phyloP scores from a whole-genome alignment of 306 rosid genomes.

The Lathyrus oleraceus region DNA sequence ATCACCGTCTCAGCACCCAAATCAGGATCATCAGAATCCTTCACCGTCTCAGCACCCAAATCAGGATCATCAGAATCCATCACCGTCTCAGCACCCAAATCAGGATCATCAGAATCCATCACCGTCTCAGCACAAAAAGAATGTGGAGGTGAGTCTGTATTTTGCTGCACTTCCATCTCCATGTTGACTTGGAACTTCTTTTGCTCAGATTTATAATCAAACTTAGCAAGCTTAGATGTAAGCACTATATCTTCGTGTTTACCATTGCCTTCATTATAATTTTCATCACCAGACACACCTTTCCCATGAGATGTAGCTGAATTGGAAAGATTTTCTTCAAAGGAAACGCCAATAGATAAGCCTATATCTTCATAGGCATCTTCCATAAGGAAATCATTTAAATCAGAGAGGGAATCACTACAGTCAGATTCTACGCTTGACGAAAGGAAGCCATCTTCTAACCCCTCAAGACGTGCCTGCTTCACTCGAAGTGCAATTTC shows the following conservation, averaged over 20 bases:
- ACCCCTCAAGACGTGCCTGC: conserved; percentile 61
- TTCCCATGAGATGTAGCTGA: conserved; percentile 42
- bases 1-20: conserved; percentile 46
- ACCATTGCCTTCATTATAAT: conserved; percentile 29
- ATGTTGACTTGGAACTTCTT: conserved; percentile 36
- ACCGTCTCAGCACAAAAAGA: conserved; percentile 44
- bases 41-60: too few species aligned
- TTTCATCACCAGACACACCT: conserved; percentile 48
- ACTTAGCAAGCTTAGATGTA: conserved; percentile 37
- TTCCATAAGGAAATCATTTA: conserved; percentile 72
- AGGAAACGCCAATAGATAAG: conserved; percentile 41
- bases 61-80: conserved; percentile 28
- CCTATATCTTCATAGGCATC: conserved; percentile 82
- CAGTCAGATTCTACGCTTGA: conserved; percentile 45
- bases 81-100: conserved; percentile 45
- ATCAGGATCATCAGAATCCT: neutral
- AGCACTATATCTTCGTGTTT: conserved; percentile 31
- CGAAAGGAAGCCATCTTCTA: conserved; percentile 45
- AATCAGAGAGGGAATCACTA: conserved; percentile 76
- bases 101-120: conserved; percentile 37
- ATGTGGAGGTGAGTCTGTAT: conserved; percentile 29
- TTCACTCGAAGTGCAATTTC: conserved; percentile 80
- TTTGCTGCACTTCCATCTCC: conserved; percentile 40
- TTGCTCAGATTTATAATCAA: conserved; percentile 36
- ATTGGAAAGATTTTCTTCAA: conserved; percentile 34